These are phyloP conservation scores for Pythium brassicae DNA, from an alignment of 352 stramenopile species.

Conservation along the genomic window DNA sequence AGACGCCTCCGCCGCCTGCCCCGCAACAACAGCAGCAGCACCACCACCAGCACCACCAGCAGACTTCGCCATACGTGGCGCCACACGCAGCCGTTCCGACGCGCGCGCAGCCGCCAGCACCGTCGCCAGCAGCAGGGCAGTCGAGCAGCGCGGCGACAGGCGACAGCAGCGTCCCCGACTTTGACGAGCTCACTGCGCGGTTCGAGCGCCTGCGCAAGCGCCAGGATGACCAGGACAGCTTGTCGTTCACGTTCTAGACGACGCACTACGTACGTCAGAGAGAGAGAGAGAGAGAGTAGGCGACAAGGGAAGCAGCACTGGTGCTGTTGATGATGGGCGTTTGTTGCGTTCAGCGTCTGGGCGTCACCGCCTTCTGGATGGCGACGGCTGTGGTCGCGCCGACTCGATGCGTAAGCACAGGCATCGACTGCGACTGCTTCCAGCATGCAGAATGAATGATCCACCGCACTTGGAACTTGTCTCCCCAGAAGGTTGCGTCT, in stretches of 20 bases:
- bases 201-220: slow-evolving; percentile 89
- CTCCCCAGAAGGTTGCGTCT: too few species aligned
- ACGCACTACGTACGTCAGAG: background rate
- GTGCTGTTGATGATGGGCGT: too few species aligned
- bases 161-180: slow-evolving; percentile 69
- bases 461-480: too few species aligned
- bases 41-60: slow-evolving; percentile 3
- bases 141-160: slow-evolving; percentile 4
- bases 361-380: too few species aligned
- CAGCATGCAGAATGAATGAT: too few species aligned
- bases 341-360: too few species aligned
- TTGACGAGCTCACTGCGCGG: slow-evolving; percentile 91
- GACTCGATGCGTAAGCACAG: too few species aligned
- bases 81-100: slow-evolving; percentile 3
- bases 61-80: slow-evolving; percentile 11
- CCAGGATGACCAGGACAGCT: slow-evolving; percentile 56
- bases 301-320: background rate
- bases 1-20: slow-evolving; percentile 5
- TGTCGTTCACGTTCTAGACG: slow-evolving; percentile 65
- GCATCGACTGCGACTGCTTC: too few species aligned
- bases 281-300: background rate
- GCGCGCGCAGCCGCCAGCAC: slow-evolving; percentile 1
- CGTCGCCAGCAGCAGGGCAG: slow-evolving; percentile 5
- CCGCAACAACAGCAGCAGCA: slow-evolving; percentile 7
- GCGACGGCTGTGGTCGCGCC: too few species aligned